Evolutionary conservation across 2,329 filamentous ascomycete species (phyloP).

Genomic region (Penicillium polonicum): DNA sequence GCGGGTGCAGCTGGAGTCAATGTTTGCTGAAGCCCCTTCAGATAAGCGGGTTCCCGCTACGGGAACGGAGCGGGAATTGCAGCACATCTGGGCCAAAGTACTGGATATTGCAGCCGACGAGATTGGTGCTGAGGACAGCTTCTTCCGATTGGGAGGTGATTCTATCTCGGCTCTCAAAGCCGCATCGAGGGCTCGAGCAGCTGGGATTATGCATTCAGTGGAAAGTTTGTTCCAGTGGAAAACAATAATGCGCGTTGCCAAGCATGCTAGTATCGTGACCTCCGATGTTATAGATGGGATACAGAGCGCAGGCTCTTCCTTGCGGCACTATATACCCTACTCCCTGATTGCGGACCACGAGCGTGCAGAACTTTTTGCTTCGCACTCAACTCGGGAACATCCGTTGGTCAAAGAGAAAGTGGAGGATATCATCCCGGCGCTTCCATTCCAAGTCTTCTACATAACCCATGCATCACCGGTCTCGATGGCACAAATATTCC

Average conservation of each 20-base stretch:
- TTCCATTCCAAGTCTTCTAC: background rate
- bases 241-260: slow-evolving; percentile 3
- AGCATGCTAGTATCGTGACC: background rate
- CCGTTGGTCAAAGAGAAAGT: background rate
- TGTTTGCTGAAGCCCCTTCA: background rate
- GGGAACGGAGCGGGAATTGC: background rate
- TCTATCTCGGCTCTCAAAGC: slow-evolving; percentile 11
- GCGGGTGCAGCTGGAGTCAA: slow-evolving; percentile 1
- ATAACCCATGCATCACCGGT: background rate
- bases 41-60: background rate
- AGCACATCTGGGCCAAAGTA: slow-evolving; percentile 7
- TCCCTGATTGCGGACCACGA: background rate
- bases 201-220: slow-evolving; percentile 2
- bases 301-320: background rate
- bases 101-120: background rate
- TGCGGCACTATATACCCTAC: background rate
- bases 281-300: background rate
- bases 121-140: slow-evolving; percentile 11
- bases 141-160: slow-evolving; percentile 14
- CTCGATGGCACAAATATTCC: background rate
- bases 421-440: background rate
- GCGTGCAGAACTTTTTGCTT: background rate
- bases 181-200: slow-evolving; percentile 2
- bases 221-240: slow-evolving; percentile 7
- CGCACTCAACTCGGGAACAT: background rate